A percentile compares a stretch with the other conserved stretches of the same genome.
Evolutionary conservation across 2,329 filamentous ascomycete genomes (phyloP).

Genomic region (Paramyrothecium roridum): DNA sequence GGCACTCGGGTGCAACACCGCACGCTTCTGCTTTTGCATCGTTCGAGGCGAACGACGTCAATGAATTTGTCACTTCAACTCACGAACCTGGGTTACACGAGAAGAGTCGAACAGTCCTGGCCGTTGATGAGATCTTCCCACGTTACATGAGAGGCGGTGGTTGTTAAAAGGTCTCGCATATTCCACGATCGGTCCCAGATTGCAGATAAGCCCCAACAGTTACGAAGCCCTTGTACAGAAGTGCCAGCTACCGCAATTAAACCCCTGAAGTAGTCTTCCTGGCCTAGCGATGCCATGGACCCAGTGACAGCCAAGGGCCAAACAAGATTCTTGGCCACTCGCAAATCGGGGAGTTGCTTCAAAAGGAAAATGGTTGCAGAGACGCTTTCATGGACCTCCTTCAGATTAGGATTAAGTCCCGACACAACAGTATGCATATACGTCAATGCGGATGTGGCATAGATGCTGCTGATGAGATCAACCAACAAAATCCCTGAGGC

Average conservation of each 20-base stretch:
- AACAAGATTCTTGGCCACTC: constrained; percentile 2
- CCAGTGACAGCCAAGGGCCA: constrained; percentile 3
- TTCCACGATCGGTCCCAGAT: constrained; percentile 2
- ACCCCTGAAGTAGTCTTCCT: constrained; percentile 2
- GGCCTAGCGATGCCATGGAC: background rate
- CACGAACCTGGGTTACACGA: constrained; percentile 3
- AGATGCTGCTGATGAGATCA: constrained; percentile 2
- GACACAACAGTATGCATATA: constrained; percentile 3
- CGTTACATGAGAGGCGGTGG: background rate
- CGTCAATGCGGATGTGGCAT: constrained; percentile 1
- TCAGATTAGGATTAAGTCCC: constrained; percentile 1
- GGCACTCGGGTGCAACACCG: too few relatives aligned
- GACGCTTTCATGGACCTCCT: constrained; percentile 2
- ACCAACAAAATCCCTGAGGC: background rate
- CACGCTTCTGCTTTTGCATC: too few relatives aligned
- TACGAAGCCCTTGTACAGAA: background rate
- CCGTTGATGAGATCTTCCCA: constrained; percentile 3
- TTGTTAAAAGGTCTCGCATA: background rate
- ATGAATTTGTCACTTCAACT: too few relatives aligned
- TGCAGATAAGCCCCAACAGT: background rate
- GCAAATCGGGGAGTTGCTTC: constrained; percentile 1
- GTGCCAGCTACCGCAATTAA: background rate
- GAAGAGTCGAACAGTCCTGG: background rate
- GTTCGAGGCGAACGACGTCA: too few relatives aligned
- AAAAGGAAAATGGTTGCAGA: constrained; percentile 2